phyloP scores from a whole-genome alignment of 169 alveolate species.

The Cryptosporidium parvum region DNA sequence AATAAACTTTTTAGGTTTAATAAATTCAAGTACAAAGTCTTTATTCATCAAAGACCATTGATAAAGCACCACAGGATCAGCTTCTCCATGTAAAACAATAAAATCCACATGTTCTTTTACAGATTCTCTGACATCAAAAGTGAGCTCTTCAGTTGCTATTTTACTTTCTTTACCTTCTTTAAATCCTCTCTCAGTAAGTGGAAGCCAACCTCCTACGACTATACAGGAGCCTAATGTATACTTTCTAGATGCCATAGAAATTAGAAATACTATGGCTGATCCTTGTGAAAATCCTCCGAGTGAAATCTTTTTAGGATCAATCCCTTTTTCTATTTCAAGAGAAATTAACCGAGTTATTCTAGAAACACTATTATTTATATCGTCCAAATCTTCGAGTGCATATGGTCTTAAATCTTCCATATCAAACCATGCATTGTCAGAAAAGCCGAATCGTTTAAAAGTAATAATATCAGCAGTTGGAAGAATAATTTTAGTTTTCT shows the following conservation, averaged over 20 bases:
- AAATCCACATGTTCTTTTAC: conserved; percentile 38
- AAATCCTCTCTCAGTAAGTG: conserved; percentile 52
- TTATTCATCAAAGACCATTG: conserved; percentile 42
- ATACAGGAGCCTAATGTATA: conserved; percentile 54
- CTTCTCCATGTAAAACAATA: conserved; percentile 65
- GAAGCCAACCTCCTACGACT: conserved; percentile 73
- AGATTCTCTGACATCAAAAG: conserved; percentile 40
- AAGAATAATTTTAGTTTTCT: conserved; percentile 44
- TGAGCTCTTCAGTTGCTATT: conserved; percentile 12
- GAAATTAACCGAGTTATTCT: conserved; percentile 21
- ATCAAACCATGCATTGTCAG: conserved; percentile 69
- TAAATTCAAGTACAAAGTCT: conserved; percentile 4
- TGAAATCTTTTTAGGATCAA: conserved; percentile 26
- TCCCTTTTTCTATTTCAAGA: conserved; percentile 37
- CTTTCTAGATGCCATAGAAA: conserved; percentile 49
- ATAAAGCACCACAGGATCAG: conserved; percentile 45
- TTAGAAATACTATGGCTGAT: conserved; percentile 22
- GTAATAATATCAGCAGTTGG: conserved; percentile 19
- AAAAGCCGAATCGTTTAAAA: conserved; percentile 14
- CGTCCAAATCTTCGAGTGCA: conserved; percentile 38
- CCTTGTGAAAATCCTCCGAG: conserved; percentile 74
- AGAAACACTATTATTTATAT: conserved; percentile 28
- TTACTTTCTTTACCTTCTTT: conserved; percentile 29
- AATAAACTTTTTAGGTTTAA: conserved; percentile 43
- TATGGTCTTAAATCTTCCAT: conserved; percentile 22